Percentiles rank a stretch among this genome's conserved stretches.
Conservation (phyloP, 1,284 basidiomycete species). For the Ganoderma lingzhi region DNA sequence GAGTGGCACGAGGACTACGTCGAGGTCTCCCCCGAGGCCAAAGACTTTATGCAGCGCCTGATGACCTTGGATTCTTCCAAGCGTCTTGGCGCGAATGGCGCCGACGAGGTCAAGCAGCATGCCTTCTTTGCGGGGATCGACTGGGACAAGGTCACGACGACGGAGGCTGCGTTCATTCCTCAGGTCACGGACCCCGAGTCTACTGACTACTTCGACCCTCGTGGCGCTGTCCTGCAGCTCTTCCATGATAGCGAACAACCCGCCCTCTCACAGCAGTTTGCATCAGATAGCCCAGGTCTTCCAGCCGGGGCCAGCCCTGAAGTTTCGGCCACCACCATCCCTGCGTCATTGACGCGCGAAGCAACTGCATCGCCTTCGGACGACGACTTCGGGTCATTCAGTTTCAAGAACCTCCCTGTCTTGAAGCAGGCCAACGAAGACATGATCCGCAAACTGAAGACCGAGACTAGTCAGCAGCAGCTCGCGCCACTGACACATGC, state of each 20-base stretch:
- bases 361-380: constrained; percentile 59
- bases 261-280: constrained; percentile 55
- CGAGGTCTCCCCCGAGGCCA: constrained; percentile 88
- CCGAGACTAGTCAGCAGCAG: constrained; percentile 60
- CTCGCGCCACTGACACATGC: constrained; percentile 77
- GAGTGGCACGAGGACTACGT: constrained; percentile 96
- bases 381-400: constrained; percentile 98
- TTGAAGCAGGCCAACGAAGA: constrained; percentile 99
- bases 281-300: constrained; percentile 51
- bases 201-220: constrained; percentile 98
- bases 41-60: constrained; percentile 91
- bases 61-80: constrained; percentile 84
- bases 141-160: constrained; percentile 91
- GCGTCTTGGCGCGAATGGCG: constrained; percentile 89
- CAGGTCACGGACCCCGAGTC: constrained; percentile 96
- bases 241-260: constrained; percentile 85
- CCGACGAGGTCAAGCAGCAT: constrained; percentile 93
- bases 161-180: constrained; percentile 95
- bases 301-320: constrained; percentile 43
- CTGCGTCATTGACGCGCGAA: constrained; percentile 56
- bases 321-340: constrained; percentile 50
- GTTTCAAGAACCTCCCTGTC: constrained; percentile 97
- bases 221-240: constrained; percentile 89
- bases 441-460: constrained; percentile 93
- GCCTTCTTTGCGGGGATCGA: constrained; percentile 92